A percentile compares a stretch with the other conserved stretches of the same genome.
Conservation (phyloP, 129 eudicot species). For the Centaurea solstitialis region DNA sequence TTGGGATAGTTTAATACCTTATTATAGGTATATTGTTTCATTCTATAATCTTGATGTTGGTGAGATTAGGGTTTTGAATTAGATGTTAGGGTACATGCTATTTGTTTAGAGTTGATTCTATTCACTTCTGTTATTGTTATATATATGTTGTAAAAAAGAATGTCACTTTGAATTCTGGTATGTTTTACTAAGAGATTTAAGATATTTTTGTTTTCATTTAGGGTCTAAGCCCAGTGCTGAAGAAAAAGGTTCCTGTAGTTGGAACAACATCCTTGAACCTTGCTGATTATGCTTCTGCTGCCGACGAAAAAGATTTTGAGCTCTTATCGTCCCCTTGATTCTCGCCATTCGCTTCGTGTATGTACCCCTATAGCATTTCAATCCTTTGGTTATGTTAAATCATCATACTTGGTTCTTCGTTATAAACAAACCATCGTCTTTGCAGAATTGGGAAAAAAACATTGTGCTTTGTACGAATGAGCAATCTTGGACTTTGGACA, state of each 20-base stretch:
- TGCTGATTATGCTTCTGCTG: constrained; percentile 64
- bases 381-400: not conserved
- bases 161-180: not conserved
- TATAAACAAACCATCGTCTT: not conserved
- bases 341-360: constrained; percentile 48
- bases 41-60: not conserved
- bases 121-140: not conserved
- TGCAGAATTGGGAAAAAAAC: not conserved
- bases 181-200: not conserved
- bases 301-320: constrained; percentile 53
- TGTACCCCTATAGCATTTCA: constrained; percentile 12
- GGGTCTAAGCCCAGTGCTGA: constrained; percentile 57
- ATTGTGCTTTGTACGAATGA: not conserved
- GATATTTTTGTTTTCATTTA: constrained; percentile 19
- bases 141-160: not conserved
- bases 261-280: constrained; percentile 67
- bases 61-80: constrained; percentile 9
- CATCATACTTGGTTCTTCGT: not conserved
- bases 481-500: not conserved
- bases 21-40: not conserved
- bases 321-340: constrained; percentile 51
- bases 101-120: not conserved
- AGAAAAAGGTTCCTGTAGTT: constrained; percentile 50
- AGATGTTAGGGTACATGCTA: constrained; percentile 7
- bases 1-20: not conserved